Percentiles rank a stretch among this genome's conserved stretches.
Evolutionary conservation across 2,329 filamentous ascomycete genomes (phyloP).

Genomic region (Pseudocercospora eumusae): DNA sequence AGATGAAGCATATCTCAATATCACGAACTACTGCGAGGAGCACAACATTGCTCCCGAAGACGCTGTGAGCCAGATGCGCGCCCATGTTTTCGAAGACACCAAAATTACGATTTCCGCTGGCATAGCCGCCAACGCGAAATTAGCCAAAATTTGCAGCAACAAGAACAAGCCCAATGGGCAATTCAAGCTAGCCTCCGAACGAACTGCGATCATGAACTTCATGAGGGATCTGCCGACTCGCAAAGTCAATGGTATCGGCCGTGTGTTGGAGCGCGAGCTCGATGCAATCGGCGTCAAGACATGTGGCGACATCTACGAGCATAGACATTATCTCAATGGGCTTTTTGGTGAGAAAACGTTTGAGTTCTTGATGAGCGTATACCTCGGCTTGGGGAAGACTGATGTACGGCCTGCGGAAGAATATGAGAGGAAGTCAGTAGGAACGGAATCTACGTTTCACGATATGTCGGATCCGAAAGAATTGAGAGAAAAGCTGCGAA

Average conservation of each 20-base stretch:
- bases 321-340: conserved; percentile 70
- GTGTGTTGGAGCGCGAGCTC: conserved; percentile 89
- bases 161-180: conserved; percentile 97
- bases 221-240: conserved; percentile 81
- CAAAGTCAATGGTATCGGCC: conserved; percentile 92
- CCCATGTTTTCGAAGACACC: conserved; percentile 72
- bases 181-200: conserved; percentile 71
- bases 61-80: conserved; percentile 74
- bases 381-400: conserved; percentile 84
- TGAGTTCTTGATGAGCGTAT: conserved; percentile 79
- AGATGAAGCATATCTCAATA: conserved; percentile 94
- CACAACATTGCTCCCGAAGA: conserved; percentile 70
- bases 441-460: conserved; percentile 87
- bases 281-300: conserved; percentile 83
- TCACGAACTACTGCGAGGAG: conserved; percentile 75
- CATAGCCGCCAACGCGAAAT: conserved; percentile 87
- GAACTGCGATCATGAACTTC: conserved; percentile 71
- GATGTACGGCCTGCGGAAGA: conserved; percentile 76
- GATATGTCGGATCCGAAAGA: conserved; percentile 71
- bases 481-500: conserved; percentile 74
- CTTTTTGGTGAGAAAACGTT: conserved; percentile 92
- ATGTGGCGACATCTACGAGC: conserved; percentile 80
- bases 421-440: conserved; percentile 88
- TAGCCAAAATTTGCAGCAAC: conserved; percentile 95
- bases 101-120: conserved; percentile 90